Conservation (phyloP, 2,329 filamentous ascomycete species). For the Colletotrichum orbiculare region DNA sequence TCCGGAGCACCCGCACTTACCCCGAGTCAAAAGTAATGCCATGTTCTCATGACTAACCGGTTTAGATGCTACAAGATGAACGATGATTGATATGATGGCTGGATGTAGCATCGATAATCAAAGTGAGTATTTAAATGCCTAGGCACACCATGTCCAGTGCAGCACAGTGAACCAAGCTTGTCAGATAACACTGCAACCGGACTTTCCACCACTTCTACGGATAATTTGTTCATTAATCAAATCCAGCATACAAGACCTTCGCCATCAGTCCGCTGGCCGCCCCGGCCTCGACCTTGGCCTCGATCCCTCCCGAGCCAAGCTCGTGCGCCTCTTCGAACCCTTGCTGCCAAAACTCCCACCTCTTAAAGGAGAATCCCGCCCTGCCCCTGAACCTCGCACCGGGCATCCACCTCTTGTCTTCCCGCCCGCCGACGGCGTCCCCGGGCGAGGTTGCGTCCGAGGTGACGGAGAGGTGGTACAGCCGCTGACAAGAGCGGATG, state of each 20-base stretch:
- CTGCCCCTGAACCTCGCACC: conserved; percentile 22
- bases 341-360: conserved; percentile 37
- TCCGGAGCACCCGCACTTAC: too few species aligned
- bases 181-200: neutral
- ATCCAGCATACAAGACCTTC: conserved; percentile 34
- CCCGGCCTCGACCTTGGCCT: conserved; percentile 54
- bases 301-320: conserved; percentile 39
- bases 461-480: conserved; percentile 33
- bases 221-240: neutral
- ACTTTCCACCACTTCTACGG: neutral
- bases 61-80: too few species aligned
- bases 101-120: too few species aligned
- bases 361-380: conserved; percentile 25
- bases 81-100: too few species aligned
- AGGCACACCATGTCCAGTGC: neutral
- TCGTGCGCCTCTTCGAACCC: conserved; percentile 29
- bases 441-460: neutral
- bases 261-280: conserved; percentile 54
- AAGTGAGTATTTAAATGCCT: too few species aligned
- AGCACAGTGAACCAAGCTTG: neutral
- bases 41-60: too few species aligned
- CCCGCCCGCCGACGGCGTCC: too few species aligned
- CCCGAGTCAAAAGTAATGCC: too few species aligned
- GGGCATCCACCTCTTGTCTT: conserved; percentile 11
- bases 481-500: conserved; percentile 25